Conservation (phyloP, 2,329 filamentous ascomycete genomes). For the Plectosphaerella cucumerina region DNA sequence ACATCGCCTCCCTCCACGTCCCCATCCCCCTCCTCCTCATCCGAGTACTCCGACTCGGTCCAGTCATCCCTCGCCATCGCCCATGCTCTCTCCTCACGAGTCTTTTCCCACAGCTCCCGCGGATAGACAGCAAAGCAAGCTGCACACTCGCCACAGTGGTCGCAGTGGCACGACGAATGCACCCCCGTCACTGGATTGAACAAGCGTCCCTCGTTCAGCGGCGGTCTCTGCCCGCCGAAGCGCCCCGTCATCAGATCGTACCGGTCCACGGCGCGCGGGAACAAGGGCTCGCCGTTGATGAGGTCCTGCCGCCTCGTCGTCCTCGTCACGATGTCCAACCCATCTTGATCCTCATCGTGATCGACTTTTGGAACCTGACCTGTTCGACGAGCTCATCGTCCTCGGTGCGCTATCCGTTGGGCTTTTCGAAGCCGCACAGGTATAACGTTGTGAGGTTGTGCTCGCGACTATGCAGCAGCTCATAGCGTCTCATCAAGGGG, state of each 20-base stretch:
- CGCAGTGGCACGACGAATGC: not conserved
- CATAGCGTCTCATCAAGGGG: not conserved
- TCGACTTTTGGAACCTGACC: not conserved
- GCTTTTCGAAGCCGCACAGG: not conserved
- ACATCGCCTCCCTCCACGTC: not conserved
- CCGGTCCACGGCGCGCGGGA: not conserved
- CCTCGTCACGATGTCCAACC: not conserved
- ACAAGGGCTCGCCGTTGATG: not conserved
- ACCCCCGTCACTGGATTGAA: not conserved
- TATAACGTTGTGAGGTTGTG: not conserved
- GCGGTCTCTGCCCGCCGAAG: not conserved
- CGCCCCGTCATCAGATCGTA: slow-evolving; percentile 1
- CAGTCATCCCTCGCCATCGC: not conserved
- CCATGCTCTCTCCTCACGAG: not conserved
- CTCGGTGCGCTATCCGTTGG: not conserved
- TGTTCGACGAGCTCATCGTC: not conserved
- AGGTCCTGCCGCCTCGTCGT: not conserved
- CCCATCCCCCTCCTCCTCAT: not conserved
- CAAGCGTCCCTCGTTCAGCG: not conserved
- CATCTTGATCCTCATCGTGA: not conserved
- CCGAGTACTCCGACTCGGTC: not conserved
- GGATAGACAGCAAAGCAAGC: not conserved
- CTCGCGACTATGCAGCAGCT: not conserved
- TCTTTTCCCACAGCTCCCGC: not conserved
- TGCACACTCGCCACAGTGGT: slow-evolving; percentile 1